A percentile compares a stretch with the other conserved stretches of the same genome.
Evolutionary conservation across 495 filamentous ascomycete species (phyloP).

Genomic region (Daldinia caldariorum): DNA sequence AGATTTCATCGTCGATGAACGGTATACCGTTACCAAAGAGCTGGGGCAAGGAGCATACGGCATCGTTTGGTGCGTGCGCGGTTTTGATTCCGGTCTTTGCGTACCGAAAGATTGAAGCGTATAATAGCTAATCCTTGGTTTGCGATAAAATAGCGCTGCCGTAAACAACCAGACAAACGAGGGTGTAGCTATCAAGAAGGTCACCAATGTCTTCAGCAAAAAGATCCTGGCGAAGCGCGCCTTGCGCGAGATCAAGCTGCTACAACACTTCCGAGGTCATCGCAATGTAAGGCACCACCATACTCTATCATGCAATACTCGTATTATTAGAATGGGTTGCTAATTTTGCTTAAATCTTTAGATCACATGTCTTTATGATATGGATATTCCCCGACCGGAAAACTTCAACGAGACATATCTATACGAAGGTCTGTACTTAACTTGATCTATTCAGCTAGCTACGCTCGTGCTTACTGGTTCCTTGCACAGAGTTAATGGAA

Average conservation of each 20-base stretch:
- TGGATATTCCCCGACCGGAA: slow-evolving; percentile 97
- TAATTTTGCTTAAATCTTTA: slow-evolving; percentile 49
- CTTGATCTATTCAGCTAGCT: not conserved
- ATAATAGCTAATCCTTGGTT: slow-evolving; percentile 31
- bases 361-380: slow-evolving; percentile 99
- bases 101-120: not conserved
- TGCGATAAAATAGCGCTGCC: slow-evolving; percentile 72
- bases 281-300: slow-evolving; percentile 60
- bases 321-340: not conserved
- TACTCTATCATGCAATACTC: not conserved
- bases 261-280: slow-evolving; percentile 94
- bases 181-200: slow-evolving; percentile 99
- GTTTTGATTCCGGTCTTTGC: not conserved
- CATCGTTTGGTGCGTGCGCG: slow-evolving; percentile 86
- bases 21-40: slow-evolving; percentile 98
- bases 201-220: slow-evolving; percentile 99
- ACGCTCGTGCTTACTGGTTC: slow-evolving; percentile 11
- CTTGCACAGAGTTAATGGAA: slow-evolving; percentile 89
- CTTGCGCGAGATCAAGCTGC: slow-evolving; percentile 95
- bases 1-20: slow-evolving; percentile 97
- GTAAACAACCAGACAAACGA: slow-evolving; percentile 90
- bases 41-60: slow-evolving; percentile 97
- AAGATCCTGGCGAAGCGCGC: slow-evolving; percentile 99
- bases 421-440: slow-evolving; percentile 79
- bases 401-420: slow-evolving; percentile 99